Conservation (phyloP, 371 early-diverging fungal species). For the Rhizopus sp. region DNA sequence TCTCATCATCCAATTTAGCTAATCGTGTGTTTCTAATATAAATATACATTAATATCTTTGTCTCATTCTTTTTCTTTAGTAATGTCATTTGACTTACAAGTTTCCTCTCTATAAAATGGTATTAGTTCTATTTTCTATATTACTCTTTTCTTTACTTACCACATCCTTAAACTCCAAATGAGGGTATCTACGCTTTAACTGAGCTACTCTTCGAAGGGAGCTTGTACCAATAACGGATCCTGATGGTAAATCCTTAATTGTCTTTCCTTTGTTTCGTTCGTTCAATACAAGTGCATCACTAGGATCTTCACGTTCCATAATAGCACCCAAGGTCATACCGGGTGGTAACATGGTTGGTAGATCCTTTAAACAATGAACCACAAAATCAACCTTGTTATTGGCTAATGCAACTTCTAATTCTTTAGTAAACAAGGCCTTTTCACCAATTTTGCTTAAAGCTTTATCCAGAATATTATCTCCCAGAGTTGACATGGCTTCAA, state of each 20-base stretch:
- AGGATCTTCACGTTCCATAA: conserved; percentile 85
- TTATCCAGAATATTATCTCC: conserved; percentile 86
- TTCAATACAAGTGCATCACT: conserved; percentile 82
- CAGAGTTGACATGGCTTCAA: conserved; percentile 80
- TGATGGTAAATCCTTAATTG: conserved; percentile 65
- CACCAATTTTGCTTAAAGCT: conserved; percentile 89
- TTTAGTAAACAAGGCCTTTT: conserved; percentile 92
- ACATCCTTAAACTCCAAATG: conserved; percentile 80
- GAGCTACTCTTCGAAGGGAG: conserved; percentile 88
- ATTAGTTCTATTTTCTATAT: no score
- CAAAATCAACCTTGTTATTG: conserved; percentile 75
- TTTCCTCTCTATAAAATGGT: conserved; percentile 36
- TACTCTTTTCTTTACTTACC: conserved; percentile 44
- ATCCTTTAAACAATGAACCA: conserved; percentile 95
- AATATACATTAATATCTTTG: neutral
- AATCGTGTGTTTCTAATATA: conserved; percentile 77
- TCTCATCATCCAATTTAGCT: conserved; percentile 80
- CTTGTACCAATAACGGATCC: conserved; percentile 91
- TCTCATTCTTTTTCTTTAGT: neutral
- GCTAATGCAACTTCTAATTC: conserved; percentile 87
- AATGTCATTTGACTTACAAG: conserved; percentile 27
- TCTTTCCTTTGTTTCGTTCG: conserved; percentile 27
- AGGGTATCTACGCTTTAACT: conserved; percentile 83
- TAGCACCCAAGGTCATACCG: conserved; percentile 84
- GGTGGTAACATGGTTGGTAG: conserved; percentile 88